phyloP scores from a whole-genome alignment of 2,329 filamentous ascomycete genomes.

The Apiospora kogelbergensis region DNA sequence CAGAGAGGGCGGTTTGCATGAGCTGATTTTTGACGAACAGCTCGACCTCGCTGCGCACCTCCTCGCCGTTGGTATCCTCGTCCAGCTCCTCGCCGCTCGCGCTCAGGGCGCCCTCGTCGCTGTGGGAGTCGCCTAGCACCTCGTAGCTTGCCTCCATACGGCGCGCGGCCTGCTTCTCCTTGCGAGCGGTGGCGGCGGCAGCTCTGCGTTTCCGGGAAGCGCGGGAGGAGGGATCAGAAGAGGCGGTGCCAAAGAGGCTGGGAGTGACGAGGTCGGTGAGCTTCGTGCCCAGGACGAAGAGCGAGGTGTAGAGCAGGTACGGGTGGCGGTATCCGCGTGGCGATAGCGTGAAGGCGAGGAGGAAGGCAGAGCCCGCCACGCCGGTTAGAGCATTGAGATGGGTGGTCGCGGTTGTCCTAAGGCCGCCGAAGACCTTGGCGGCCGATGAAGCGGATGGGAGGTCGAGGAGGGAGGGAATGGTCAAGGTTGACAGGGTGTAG shows the following conservation, averaged over 20 bases:
- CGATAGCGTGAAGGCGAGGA: conserved; percentile 76
- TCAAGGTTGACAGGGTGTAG: conserved; percentile 76
- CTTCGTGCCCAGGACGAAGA: conserved; percentile 64
- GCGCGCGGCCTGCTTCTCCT: conserved; percentile 32
- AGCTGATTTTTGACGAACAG: conserved; percentile 53
- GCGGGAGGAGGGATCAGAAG: conserved; percentile 25
- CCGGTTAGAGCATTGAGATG: conserved; percentile 68
- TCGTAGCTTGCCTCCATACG: conserved; percentile 73
- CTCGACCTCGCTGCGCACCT: conserved; percentile 58
- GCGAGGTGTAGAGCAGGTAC: conserved; percentile 83
- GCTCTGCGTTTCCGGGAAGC: conserved; percentile 27
- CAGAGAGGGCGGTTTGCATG: conserved; percentile 53
- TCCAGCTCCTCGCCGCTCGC: conserved; percentile 43
- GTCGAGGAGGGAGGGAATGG: conserved; percentile 76
- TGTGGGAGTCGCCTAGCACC: conserved; percentile 53
- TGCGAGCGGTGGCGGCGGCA: conserved; percentile 26
- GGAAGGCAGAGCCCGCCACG: conserved; percentile 69
- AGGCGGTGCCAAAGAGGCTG: conserved; percentile 34
- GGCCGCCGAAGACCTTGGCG: conserved; percentile 67
- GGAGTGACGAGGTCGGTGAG: conserved; percentile 51
- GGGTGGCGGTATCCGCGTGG: conserved; percentile 77
- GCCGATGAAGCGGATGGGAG: conserved; percentile 75
- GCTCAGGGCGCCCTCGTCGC: conserved; percentile 46
- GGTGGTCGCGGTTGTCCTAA: conserved; percentile 61
- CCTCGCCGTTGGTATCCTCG: conserved; percentile 59